A percentile compares a stretch with the other conserved stretches of the same genome.
phyloP scores from a whole-genome alignment of 225 moss, liverwort and hornwort species.

The Climacium dendroides region DNA sequence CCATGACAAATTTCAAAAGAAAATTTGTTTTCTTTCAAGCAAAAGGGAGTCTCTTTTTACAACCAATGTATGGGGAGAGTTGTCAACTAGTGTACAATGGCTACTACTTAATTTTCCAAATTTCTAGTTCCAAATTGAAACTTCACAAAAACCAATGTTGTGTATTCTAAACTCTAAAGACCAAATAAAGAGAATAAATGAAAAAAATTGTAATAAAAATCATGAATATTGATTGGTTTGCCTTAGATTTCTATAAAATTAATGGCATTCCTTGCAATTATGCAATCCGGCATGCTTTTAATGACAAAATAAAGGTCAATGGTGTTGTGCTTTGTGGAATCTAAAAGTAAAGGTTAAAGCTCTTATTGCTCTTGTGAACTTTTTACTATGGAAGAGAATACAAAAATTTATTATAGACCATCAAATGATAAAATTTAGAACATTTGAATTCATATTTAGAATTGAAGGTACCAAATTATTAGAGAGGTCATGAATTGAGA shows the following conservation, averaged over 20 bases:
- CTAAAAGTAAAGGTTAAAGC: too few relatives aligned
- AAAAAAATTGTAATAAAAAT: not conserved
- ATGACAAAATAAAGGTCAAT: too few relatives aligned
- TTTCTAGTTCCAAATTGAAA: not conserved
- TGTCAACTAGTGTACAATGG: accelerated
- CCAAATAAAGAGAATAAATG: not conserved
- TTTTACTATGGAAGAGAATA: not conserved
- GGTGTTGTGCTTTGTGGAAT: too few relatives aligned
- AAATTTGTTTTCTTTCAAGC: too few relatives aligned
- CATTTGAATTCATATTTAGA: not conserved
- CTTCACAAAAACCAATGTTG: not conserved
- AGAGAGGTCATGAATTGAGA: not conserved
- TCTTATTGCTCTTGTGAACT: not conserved
- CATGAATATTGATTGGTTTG: too few relatives aligned
- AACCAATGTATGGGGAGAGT: not conserved
- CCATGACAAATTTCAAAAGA: not conserved
- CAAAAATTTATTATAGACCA: not conserved
- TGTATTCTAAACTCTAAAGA: not conserved
- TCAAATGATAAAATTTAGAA: not conserved
- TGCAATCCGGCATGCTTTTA: too few relatives aligned
- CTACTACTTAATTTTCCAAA: not conserved
- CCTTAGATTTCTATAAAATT: accelerated
- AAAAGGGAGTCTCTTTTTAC: not conserved
- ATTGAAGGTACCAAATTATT: too few relatives aligned
- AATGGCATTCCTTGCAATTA: too few relatives aligned